Evolutionary conservation across 2,329 filamentous ascomycete species (phyloP), one percentile per base, ranked within the genome.

Genomic region (Apiospora malaysiana): DNA sequence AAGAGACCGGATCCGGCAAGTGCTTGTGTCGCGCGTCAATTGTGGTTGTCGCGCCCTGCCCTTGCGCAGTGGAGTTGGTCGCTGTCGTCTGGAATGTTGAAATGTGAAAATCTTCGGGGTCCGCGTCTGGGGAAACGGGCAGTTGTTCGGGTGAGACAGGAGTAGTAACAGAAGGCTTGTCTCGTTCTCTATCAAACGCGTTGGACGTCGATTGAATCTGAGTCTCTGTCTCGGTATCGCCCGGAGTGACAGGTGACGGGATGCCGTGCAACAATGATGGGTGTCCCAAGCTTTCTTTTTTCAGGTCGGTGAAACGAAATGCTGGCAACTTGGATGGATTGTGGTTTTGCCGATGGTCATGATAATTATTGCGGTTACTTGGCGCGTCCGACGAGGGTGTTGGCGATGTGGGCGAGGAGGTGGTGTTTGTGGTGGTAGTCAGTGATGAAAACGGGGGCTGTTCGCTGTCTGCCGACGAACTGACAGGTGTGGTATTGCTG

Each of bases 281-380:
- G 66, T 79, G 73, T 47, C 77, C 75, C 47, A 83, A 78, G 66
- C 78, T 74, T 72, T 82, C 80, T 71, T 81, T 82, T 70, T 80
- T 80, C 70, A 85, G 80, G 79, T 88, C 86, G 74, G 82, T 84
- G 76, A 87, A 87, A 71, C 87, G 87, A 78, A 86, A 88, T 27
- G 86, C 83, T 40, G 87, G 87, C 74, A 88, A 79, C 75, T 88
- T 89, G 72, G 87, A 89, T 49, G 86, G 85, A 76, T 83, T 88
- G 78, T 88, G 84, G 77, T 78, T 86, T 74, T 86, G 85, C 70
- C 87, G 85, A 78, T 88, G 87, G 63, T 80, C 78, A 75, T 88
- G 85, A 69, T 82, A 72, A 63, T 74, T 76, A 72, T 70, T 77
- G 43, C 74, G 25, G 70, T 27, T 70, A 70, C 66, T 71, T 67